Base-by-base conservation (phyloP, 202 grass and related monocot genomes). In the Panicum hallii region DNA sequence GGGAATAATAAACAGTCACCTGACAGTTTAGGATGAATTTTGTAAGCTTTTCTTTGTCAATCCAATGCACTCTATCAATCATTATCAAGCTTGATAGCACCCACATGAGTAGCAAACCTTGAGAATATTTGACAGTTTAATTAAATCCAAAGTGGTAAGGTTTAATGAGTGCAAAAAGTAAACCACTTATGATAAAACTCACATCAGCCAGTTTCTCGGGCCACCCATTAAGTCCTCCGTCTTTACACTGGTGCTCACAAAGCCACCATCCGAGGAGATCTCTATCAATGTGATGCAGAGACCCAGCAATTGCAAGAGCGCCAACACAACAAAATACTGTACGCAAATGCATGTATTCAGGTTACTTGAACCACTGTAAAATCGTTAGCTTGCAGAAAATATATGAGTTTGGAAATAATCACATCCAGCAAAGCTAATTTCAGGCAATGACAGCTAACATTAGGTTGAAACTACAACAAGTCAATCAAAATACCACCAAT, bases 61-160 rank as follows among this genome's bases (percentile, higher is more conserved):
- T 96, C 93, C 97, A 99, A 46, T 99, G 97, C 69, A 96, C 88
- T 76, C 97, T 90, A 72, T 99, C 97, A 82, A 99, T 99, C 84
- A 99, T 88, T 91, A 92, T 85, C 81, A 99, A 87, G 80, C 97
- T 99, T 79, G 91, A 82, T 47, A 94, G 44, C 11, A 94, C 97
- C 93, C 93, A 99, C 93, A 96, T 11, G 93, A 96, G 58, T 99
- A 99, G 65, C 97, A 99, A 52, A 96, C 93, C 97, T 99, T 82
- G 34, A 70, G 75, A 14, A 68, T 63, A 40, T 75, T 36, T 0
- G 66, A 72, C 56, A 48, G 54, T 55, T 75, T 64, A 49, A 56
- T 68, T 44, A 76, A 90, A 74, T 42, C 26, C 50, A 75, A 36
- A 73, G 26, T 83, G 64, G 2, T 16, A 71, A 49, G 61, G 23